Evolutionary conservation across 805 yeast genomes (phyloP).

Genomic region (Metschnikowia arizonensis): DNA sequence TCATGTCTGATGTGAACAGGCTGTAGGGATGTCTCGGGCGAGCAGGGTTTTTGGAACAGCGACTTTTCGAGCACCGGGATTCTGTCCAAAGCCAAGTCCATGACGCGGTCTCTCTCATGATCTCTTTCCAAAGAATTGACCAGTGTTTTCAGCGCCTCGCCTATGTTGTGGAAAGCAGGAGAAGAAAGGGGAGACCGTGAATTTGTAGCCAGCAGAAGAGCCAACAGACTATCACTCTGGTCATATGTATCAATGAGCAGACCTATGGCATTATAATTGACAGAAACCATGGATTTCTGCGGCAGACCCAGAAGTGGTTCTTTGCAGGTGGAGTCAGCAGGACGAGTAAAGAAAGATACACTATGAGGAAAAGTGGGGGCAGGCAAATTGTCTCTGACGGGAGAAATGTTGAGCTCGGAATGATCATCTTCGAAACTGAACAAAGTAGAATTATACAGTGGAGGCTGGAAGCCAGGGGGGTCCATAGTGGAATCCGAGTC

Average conservation of each 20-base stretch:
- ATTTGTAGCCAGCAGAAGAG: slow-evolving; percentile 6
- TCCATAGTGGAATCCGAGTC: not conserved
- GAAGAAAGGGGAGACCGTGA: not conserved
- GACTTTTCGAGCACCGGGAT: not conserved
- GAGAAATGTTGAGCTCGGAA: slow-evolving; percentile 21
- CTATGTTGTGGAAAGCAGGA: slow-evolving; percentile 7
- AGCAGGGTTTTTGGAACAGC: not conserved
- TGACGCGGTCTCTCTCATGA: no score
- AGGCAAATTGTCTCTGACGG: slow-evolving; percentile 6
- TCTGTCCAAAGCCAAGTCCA: not conserved
- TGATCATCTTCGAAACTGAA: slow-evolving; percentile 28
- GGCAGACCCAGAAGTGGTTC: slow-evolving; percentile 16
- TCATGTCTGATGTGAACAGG: slow-evolving; percentile 28
- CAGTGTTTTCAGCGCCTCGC: not conserved
- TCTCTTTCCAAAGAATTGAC: not conserved
- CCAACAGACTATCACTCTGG: slow-evolving; percentile 24
- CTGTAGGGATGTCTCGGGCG: not conserved
- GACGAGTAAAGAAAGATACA: not conserved
- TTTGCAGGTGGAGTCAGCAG: not conserved
- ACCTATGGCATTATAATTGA: slow-evolving; percentile 25
- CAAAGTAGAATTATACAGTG: slow-evolving; percentile 4
- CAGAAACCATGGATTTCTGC: slow-evolving; percentile 19
- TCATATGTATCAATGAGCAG: slow-evolving; percentile 30
- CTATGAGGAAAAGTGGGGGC: not conserved
- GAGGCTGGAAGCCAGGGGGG: not conserved